Evolutionary conservation across 345 rosid genomes (phyloP).

Genomic region (Boechera stricta): DNA sequence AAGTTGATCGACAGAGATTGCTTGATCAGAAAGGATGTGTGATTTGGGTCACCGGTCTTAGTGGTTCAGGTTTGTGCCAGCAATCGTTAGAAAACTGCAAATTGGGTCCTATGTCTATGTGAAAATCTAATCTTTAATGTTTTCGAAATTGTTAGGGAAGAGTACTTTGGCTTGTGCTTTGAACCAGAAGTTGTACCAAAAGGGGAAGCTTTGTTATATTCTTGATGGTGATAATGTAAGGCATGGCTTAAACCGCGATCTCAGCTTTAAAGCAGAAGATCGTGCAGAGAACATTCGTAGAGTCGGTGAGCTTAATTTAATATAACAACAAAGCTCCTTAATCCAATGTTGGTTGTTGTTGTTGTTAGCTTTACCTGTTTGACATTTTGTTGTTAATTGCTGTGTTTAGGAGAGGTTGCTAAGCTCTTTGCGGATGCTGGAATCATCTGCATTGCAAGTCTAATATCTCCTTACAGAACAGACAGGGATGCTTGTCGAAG

Average conservation of each 20-base stretch:
- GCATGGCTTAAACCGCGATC: constrained; percentile 79
- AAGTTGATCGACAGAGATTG: constrained; percentile 63
- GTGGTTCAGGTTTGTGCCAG: constrained; percentile 76
- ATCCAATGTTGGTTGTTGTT: neutral
- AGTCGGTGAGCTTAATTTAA: constrained; percentile 53
- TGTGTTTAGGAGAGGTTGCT: constrained; percentile 73
- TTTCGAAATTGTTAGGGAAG: constrained; percentile 55
- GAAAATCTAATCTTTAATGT: constrained; percentile 19
- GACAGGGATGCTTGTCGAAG: constrained; percentile 72
- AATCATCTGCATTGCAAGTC: constrained; percentile 77
- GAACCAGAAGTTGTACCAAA: constrained; percentile 56
- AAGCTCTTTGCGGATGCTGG: constrained; percentile 88
- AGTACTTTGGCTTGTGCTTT: constrained; percentile 85
- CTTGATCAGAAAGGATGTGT: constrained; percentile 87
- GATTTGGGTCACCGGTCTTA: constrained; percentile 84
- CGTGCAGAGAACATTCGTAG: constrained; percentile 79
- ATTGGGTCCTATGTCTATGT: neutral
- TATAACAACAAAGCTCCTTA: neutral
- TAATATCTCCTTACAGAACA: constrained; percentile 78
- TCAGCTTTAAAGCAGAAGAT: constrained; percentile 74
- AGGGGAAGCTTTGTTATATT: constrained; percentile 71
- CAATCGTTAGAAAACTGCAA: neutral
- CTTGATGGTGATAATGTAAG: constrained; percentile 86
- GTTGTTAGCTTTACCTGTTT: neutral
- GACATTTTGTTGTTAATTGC: neutral